Evolutionary conservation across 495 filamentous ascomycete genomes (phyloP), one percentile per base, ranked within the genome.

Genomic region (Aspergillus sparsus): DNA sequence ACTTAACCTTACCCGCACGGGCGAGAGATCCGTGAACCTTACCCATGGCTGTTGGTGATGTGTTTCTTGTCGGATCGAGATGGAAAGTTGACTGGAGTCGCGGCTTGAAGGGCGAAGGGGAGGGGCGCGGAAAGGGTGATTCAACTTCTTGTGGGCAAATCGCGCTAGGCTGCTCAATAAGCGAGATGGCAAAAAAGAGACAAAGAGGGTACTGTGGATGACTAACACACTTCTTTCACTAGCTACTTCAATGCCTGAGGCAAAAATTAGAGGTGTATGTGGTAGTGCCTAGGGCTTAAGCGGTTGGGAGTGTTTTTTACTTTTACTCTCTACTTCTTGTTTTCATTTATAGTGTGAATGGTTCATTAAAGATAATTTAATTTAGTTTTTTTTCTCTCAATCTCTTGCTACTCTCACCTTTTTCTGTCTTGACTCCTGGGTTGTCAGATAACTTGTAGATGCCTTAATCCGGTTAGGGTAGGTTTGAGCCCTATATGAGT

Each of bases 1-100:
- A 88, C 86, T 92, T 91, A 81, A 94, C 90, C 83, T 94, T 94
- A 84, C 93, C 94, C 72, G 93, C 93, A 89, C 93, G 93, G 76
- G 93, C 93, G 79, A 97, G 89, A 69, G 63, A 69, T 66, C 64
- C 67, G 67, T 71, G 68, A 71, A 71, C 68, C 66, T 71, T 69
- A 69, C 67, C 67, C 67, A 69, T 69, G 67, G 55, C 60, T 64
- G 64, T 55, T 64, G 64, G 62, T 60, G 62, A 61, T 62, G 64
- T 68, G 55, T 51, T 62, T 56, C 57, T 65, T 61, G 61, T 60
- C 57, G 60, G 51, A 53, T 63, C 57, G 58, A 67, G 54, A 65
- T 65, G 62, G 65, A 62, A 56, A 62, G 58, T 59, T 59, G 63
- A 58, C 51, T 52, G 56, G 49, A 61, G 47, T 55, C 51, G 61